Conservation (phyloP, 805 yeast genomes). For the Debaryomyces castellii region DNA sequence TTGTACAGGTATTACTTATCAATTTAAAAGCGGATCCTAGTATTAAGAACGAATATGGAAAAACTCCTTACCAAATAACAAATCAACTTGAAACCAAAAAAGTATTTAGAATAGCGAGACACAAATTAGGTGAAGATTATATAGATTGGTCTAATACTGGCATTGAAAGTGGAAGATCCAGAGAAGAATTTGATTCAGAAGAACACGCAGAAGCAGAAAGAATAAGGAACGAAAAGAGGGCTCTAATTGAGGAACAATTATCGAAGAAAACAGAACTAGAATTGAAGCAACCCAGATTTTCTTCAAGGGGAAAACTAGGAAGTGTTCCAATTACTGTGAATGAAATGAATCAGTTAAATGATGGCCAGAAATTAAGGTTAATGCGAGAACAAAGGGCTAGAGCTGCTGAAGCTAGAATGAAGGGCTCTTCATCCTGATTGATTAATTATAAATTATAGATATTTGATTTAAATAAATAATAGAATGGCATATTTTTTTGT, state of each 20-base stretch:
- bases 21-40: conserved; percentile 74
- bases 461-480: too few relatives aligned
- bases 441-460: too few relatives aligned
- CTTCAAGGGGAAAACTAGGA: conserved; percentile 34
- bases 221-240: conserved; percentile 39
- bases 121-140: conserved; percentile 62
- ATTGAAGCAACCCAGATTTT: conserved; percentile 29
- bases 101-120: conserved; percentile 69
- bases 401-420: conserved; percentile 88
- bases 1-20: conserved; percentile 61
- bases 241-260: conserved; percentile 43
- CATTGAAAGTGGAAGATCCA: conserved; percentile 60
- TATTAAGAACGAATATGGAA: conserved; percentile 49
- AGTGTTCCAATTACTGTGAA: conserved; percentile 21
- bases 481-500: too few relatives aligned
- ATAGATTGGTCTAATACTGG: conserved; percentile 71
- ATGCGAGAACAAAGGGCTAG: conserved; percentile 95
- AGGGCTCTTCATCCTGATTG: conserved; percentile 10
- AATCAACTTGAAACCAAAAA: conserved; percentile 43
- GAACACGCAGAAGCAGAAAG: conserved; percentile 31
- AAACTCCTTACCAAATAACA: conserved; percentile 69
- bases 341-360: conserved; percentile 62
- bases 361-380: conserved; percentile 70
- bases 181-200: conserved; percentile 53
- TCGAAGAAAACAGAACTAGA: conserved; percentile 42